phyloP scores from a whole-genome alignment of 768 basidiomycete species.

The Chlorophyllum brunneum region DNA sequence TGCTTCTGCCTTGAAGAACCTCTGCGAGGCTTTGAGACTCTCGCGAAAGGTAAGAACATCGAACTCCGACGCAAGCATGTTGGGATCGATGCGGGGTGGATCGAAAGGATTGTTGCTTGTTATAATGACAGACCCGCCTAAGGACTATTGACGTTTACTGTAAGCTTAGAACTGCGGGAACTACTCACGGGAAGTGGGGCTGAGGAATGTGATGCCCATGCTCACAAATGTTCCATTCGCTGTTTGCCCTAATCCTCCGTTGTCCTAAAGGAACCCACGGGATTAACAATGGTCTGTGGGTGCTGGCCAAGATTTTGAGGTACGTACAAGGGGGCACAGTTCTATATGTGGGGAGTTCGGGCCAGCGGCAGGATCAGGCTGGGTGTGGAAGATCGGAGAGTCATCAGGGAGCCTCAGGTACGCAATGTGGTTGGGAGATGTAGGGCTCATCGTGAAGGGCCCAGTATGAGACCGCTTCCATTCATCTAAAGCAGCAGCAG shows the following conservation, averaged over 20 bases:
- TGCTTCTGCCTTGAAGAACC: constrained; percentile 19
- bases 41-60: constrained; percentile 21
- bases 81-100: constrained; percentile 21
- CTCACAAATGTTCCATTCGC: constrained; percentile 24
- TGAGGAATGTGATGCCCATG: constrained; percentile 21
- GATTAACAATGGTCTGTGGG: constrained; percentile 9
- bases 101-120: constrained; percentile 21
- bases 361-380: constrained; percentile 22
- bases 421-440: constrained; percentile 18
- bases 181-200: constrained; percentile 27
- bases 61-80: constrained; percentile 18
- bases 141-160: neutral
- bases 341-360: constrained; percentile 16
- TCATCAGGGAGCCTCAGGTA: constrained; percentile 20
- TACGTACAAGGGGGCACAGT: constrained; percentile 19
- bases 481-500: constrained; percentile 7
- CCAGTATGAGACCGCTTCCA: constrained; percentile 20
- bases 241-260: constrained; percentile 14
- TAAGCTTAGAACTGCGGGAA: neutral
- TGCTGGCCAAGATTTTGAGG: constrained; percentile 17
- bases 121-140: constrained; percentile 21
- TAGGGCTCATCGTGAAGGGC: constrained; percentile 16
- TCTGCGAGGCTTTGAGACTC: constrained; percentile 16
- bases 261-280: constrained; percentile 8
- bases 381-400: constrained; percentile 15